These are phyloP conservation scores for Pulveroboletus sp. DNA, from an alignment of 768 basidiomycete genomes.

Conservation along the genomic window DNA sequence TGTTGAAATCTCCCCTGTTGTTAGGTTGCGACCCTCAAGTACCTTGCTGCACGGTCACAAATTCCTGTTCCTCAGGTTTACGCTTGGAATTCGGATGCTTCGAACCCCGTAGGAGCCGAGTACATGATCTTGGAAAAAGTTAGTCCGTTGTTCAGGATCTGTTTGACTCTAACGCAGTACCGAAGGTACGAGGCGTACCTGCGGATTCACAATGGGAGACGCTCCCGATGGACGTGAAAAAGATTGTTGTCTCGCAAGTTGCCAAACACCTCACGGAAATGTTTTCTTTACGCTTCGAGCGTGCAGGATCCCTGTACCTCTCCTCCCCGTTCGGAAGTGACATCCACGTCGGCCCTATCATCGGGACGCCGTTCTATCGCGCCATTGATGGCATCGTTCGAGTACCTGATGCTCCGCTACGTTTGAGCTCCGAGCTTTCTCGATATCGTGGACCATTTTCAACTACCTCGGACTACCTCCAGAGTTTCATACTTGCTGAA, in stretches of 20 bases:
- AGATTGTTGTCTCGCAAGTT: background rate
- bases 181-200: background rate
- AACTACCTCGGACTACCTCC: too few species aligned
- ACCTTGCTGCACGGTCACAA: background rate
- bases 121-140: too few species aligned
- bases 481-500: too few species aligned
- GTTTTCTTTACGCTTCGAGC: background rate
- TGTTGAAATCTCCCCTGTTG: background rate
- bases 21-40: background rate
- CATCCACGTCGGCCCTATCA: too few species aligned
- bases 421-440: too few species aligned
- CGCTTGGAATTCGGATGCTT: background rate
- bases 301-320: background rate
- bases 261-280: background rate
- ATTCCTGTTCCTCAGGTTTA: constrained; percentile 2
- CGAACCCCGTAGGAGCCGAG: too few species aligned
- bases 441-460: too few species aligned
- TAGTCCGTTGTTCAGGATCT: too few species aligned
- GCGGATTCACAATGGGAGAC: background rate
- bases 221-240: background rate
- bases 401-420: too few species aligned
- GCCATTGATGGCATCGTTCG: too few species aligned
- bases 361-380: too few species aligned
- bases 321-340: too few species aligned
- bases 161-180: background rate